These are phyloP conservation scores for Orobanche coerulescens DNA, from an alignment of 257 asterid species.

Conservation along the genomic window DNA sequence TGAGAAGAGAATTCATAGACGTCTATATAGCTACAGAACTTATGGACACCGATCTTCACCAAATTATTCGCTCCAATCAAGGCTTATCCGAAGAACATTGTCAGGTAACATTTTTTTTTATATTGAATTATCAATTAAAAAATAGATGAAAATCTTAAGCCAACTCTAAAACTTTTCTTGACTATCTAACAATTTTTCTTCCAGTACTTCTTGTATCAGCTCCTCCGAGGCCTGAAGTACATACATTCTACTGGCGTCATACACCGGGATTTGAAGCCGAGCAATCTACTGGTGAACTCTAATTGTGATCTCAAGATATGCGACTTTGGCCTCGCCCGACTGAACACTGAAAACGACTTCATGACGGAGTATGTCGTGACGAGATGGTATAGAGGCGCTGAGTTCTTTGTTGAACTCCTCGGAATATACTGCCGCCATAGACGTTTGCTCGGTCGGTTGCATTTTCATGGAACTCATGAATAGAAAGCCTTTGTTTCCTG, in stretches of 20 bases:
- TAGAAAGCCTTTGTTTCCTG: constrained; percentile 90
- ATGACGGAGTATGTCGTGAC: constrained; percentile 99
- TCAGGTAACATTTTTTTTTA: no score
- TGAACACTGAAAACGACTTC: constrained; percentile 84
- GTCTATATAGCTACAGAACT: constrained; percentile 95
- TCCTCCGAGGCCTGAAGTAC: constrained; percentile 93
- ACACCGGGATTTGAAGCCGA: constrained; percentile 92
- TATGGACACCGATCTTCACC: constrained; percentile 98
- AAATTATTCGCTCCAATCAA: constrained; percentile 93
- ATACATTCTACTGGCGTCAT: constrained; percentile 95
- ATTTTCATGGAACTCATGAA: constrained; percentile 98
- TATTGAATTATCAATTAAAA: no score
- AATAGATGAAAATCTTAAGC: no score
- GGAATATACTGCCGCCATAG: constrained; percentile 92
- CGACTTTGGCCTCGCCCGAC: constrained; percentile 96
- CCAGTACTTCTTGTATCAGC: constrained; percentile 98
- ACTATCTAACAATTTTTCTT: no score
- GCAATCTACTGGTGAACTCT: constrained; percentile 92
- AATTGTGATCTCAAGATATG: constrained; percentile 95
- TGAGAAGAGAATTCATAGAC: constrained; percentile 73
- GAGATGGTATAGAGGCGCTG: constrained; percentile 98
- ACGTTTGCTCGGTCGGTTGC: constrained; percentile 98
- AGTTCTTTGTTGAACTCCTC: constrained; percentile 79
- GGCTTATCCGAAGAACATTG: constrained; percentile 93
- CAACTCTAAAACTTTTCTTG: no score